Base-by-base conservation (phyloP, 2,329 filamentous ascomycete genomes). In the Claviceps fusiformis region DNA sequence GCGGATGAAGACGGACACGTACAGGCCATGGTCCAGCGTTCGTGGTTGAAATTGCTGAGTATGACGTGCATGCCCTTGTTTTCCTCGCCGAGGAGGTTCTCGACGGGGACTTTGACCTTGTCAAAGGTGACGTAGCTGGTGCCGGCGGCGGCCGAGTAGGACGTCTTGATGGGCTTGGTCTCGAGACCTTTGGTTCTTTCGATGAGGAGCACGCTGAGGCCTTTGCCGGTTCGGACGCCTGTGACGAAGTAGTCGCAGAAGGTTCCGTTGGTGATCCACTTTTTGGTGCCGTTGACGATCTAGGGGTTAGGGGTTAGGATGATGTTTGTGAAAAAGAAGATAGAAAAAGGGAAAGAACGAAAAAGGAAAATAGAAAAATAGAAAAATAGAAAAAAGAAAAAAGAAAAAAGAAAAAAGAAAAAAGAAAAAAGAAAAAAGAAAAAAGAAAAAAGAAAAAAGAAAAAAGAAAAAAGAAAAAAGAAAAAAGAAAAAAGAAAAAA, bases 31-130 rank as follows among this genome's bases (percentile, higher is more conserved):
- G 79, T 85, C 78, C 86, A 89, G 37, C 87, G 79, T 73, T 90
- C 87, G 71, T 93, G 87, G 75, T 93, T 93, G 74, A 95, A 95
- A 73, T 95, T 95, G 71, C 80, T 82, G 65, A 93, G 73, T 65
- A 95, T 89, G 35, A 93, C 87, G 58, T 85, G 79, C 65, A 95
- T 91, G 7, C 89, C 89, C 73, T 92, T 87, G 75, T 93, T 82
- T 71, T 95, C 89, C 65, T 87, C 75, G 58, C 89, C 89, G 6
- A 95, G 74, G 17, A 95, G 73, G 68, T 93, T 84, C 65, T 83
- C 79, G 0, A 82, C 85, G 0, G 89, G 89, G 0, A 95, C 89
- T 73, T 89, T 90, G 69, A 91, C 88, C 61, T 93, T 87, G 70
- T 91, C 86, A 68, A 88, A 92, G 52, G 89, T 87, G 63, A 95